Evolutionary conservation across 305 asterid genomes (phyloP), one percentile per base, ranked within the genome.

Genomic region (Fraxinus nigra): DNA sequence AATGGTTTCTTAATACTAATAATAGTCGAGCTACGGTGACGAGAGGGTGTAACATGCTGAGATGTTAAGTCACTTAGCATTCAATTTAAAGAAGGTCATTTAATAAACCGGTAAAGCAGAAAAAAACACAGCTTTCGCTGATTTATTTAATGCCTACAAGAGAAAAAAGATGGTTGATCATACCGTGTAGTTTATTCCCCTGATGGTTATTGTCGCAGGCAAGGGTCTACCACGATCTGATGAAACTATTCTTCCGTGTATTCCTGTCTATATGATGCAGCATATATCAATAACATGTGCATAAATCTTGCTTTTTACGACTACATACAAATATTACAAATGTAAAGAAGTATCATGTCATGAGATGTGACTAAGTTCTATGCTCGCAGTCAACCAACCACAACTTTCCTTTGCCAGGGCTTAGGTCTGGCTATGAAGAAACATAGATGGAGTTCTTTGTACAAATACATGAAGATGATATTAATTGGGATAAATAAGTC

Each of bases 111-210:
- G 73, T 3, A 7, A 4, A 65, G 37, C n/a, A 28, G 3, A 67
- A 3, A 67, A 20, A 61, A 61, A 61, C 33, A 61, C 9, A 61
- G 72, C 33, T 8, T 61, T 24, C 33, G 0, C 72, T 22, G 33
- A 61, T 61, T 61, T 22, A 13, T 61, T 20, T 22, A 61, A 24
- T 61, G 72, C 72, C n/a, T 9, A 61, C 72, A 61, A 22, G 7
- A 2, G 33, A 61, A 76, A 33, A 34, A 43, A 69, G 54, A 18
- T 33, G 76, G 70, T 30, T 32, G 82, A 63, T 72, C 76, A 24
- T 89, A 95, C 99, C 87, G 93, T 89, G 90, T 91, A 86, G 89
- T 94, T 93, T 87, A 90, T 87, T 80, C 99, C 99, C 81, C 84
- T 84, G 79, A 95, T 86, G 81, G 92, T 82, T 82, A 95, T 87